Evolutionary conservation across 202 grass and related monocot genomes (phyloP), one percentile per base, ranked within the genome.

Genomic region (Bolboschoenoplectus hybrid): DNA sequence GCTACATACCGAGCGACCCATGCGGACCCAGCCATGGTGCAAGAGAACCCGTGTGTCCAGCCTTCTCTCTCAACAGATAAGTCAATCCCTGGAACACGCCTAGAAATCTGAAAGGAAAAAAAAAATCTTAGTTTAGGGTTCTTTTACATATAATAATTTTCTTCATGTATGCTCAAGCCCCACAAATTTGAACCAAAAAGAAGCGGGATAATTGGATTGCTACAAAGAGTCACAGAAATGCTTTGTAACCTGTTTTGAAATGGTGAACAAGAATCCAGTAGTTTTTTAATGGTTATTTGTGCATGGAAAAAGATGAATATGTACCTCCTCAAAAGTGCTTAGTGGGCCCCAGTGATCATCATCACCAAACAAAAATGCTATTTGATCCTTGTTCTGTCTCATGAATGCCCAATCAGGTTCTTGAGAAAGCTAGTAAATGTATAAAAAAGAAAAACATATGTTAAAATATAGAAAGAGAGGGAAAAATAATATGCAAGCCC

Each of bases 341-440:
- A 97, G 49, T 68, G 95, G 95, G 82, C 92, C 95, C 93, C 93
- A 97, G 55, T 97, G 95, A 67, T 97, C 95, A 84, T 93, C 93
- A 26, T 85, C 82, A 56, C 93, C 91, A 75, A 95, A 97, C 20
- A 97, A 74, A 88, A 97, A 85, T 55, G 91, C 87, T 85, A 93
- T 88, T 89, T 92, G 73, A 11, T 82, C 86, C 73, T 95, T 72
- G 14, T 91, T 88, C 67, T 80, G 74, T 87, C 84, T 87, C 61
- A 95, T 82, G 86, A 97, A 97, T 63, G 41, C 79, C 95, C 95
- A 97, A 82, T 95, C 93, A n/a, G 88, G 95, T 78, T 95, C 87
- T 89, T 95, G 91, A 55, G 82, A 88, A 67, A 95, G 90, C 90
- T 95, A 77, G 69, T n/a, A 39, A 38, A 77, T 85, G 26, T 13